Base-by-base conservation (phyloP, 441 rosid genomes). In the Dalechampia spathulata region DNA sequence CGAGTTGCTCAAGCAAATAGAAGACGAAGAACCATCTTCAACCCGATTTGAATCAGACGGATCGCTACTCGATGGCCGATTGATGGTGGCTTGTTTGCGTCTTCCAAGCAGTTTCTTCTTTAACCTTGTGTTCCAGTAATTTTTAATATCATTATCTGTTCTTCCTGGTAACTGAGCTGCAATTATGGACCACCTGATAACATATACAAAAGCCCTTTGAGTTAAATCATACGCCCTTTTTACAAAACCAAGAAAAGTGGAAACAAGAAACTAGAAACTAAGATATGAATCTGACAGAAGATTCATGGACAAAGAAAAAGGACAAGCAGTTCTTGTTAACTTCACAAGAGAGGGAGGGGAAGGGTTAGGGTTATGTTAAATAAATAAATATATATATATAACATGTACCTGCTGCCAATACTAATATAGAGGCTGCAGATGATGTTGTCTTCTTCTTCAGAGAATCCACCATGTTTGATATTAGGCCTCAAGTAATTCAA, bases 81-180 rank as follows among this genome's bases (percentile, higher is more conserved):
- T 66, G 40, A 49, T 62, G 60, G 52, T 66, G 2, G 83, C 66
- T 57, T 85, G 94, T 57, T 85, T 85, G 41, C 86, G 83, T 62
- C 85, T 71, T 59, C 95, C 98, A 0, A 91, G 81, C 9, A 90
- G 79, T 50, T 87, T 90, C 77, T 90, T 90, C 90, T 90, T 90
- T 78, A 90, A 48, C 61, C 87, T 85, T 34, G 94, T 87, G 77
- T 90, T 90, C 98, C 98, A 90, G 63, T 90, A 90, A 58, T 90
- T 90, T 70, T 90, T 90, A 32, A 90, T 83, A 70, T 90, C 98
- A 62, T 90, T 87, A 64, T 90, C 98, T 12, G 98, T 90, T 67
- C 98, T 78, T 63, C 97, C 97, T 26, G 97, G 96, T 66, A 90
- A 74, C 56, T 90, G 97, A n/a, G 97, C 97, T 48, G 98, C 98